Base-by-base conservation (phyloP, 2,329 filamentous ascomycete species). In the Myrmaecium sp. region DNA sequence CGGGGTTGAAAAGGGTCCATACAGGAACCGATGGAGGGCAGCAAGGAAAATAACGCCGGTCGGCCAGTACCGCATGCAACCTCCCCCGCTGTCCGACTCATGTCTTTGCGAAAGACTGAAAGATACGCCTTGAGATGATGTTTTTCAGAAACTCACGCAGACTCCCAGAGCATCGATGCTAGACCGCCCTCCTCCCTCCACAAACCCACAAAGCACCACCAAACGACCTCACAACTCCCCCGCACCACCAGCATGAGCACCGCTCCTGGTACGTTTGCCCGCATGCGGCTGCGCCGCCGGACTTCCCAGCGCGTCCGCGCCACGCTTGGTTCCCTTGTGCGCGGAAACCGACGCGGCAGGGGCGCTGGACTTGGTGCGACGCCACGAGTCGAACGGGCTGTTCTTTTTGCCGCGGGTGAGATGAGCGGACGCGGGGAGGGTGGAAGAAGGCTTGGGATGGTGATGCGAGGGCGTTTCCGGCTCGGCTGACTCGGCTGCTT, bases 311-410 rank as follows among this genome's bases (percentile, higher is more conserved):
- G 43, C 30, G 13, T 56, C 54, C 15, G 51, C 58, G 20, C 50
- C 42, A 33, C 55, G 56, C 51, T 60, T 66, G 33, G 45, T 57
- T 33, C 56, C 54, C 11, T 37, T 36, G 33, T 48, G 48, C 17
- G 44, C 38, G n/a, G 46, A 42, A 38, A 50, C 35, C 47, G 54
- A 43, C 2, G 7, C 18, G n/a, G 28, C 31, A 23, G 39, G 33
- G 5, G 36, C 30, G 1, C 18, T 20, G 38, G 51, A 55, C 58
- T 81, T 81, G 38, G 67, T 69, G 31, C 73, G 68, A 35, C 59
- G 65, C 74, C 74, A 82, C 20, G 60, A 60, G 38, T 77, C 71
- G 39, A 81, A 81, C 3, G 69, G 69, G 38, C 65, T 72, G 30
- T 54, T 55, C 36, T 49, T 41, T 35, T 36, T 42, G 14, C 25